Percentiles rank a stretch among this genome's conserved stretches.
Evolutionary conservation across 2,329 filamentous ascomycete genomes (phyloP).

Genomic region (Sphaerostilbella broomeana): DNA sequence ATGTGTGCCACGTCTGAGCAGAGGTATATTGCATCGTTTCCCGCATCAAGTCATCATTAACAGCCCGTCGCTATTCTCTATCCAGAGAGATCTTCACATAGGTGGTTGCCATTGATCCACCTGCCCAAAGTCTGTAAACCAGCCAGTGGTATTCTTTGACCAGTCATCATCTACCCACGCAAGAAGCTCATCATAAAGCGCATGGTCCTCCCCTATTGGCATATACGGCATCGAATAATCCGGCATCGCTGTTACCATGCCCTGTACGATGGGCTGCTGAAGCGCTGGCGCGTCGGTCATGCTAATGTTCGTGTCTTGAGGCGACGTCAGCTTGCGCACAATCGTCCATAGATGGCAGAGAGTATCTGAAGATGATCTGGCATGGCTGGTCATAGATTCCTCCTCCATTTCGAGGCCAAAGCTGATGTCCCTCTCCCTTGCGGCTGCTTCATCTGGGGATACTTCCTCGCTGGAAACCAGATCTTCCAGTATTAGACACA

Average conservation of each 20-base stretch:
- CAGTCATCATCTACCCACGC: constrained; percentile 34
- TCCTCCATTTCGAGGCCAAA: constrained; percentile 38
- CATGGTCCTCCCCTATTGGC: constrained; percentile 25
- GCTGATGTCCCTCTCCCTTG: constrained; percentile 26
- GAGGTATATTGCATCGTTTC: no score
- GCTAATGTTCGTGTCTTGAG: constrained; percentile 13
- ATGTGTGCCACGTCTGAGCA: no score
- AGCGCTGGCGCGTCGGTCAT: constrained; percentile 14
- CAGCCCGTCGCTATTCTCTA: no score
- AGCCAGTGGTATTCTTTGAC: constrained; percentile 24
- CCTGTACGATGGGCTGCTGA: constrained; percentile 17
- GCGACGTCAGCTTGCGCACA: constrained; percentile 27
- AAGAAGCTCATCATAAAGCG: constrained; percentile 30
- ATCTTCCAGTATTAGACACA: constrained; percentile 41
- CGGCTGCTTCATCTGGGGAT: constrained; percentile 18
- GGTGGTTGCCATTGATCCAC: no score
- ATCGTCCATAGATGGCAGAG: constrained; percentile 33
- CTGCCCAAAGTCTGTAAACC: constrained; percentile 11
- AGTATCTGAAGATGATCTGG: constrained; percentile 27
- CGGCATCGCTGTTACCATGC: constrained; percentile 21
- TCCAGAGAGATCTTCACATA: no score
- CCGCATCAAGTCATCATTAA: no score
- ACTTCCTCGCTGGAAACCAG: constrained; percentile 29
- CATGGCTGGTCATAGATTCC: constrained; percentile 27
- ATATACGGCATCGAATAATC: constrained; percentile 21